A percentile compares a stretch with the other conserved stretches of the same genome.
Conservation (phyloP, 148 eudicot species). For the Fagopyrum homotropicum region DNA sequence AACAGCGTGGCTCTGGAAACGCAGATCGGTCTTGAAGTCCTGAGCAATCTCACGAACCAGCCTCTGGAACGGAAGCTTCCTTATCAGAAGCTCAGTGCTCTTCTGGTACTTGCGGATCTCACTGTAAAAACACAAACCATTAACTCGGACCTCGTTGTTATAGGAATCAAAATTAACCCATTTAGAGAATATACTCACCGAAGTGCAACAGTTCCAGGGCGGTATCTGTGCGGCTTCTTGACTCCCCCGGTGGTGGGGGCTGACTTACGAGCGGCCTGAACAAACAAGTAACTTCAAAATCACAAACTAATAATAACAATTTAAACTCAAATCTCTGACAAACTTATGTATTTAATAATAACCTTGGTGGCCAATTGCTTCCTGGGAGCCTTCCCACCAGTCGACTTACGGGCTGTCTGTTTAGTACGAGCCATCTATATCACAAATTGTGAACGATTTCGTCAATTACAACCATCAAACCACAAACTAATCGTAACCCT, state of each 20-base stretch:
- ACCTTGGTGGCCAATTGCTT: slow-evolving; percentile 86
- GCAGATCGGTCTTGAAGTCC: slow-evolving; percentile 10
- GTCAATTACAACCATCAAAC: not conserved
- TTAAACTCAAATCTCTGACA: not conserved
- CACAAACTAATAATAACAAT: not conserved
- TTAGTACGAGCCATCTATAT: slow-evolving; percentile 82
- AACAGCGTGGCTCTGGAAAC: slow-evolving; percentile 8
- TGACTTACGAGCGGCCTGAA: slow-evolving; percentile 72
- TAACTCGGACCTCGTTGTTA: not conserved
- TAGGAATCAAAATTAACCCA: not conserved
- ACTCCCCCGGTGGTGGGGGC: slow-evolving; percentile 83
- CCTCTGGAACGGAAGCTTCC: slow-evolving; percentile 13
- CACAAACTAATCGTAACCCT: not conserved
- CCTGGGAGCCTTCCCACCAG: slow-evolving; percentile 93
- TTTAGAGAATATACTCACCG: slow-evolving; percentile 24
- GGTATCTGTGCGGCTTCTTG: slow-evolving; percentile 82
- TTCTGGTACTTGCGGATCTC: slow-evolving; percentile 10
- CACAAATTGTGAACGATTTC: not conserved
- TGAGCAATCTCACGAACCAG: slow-evolving; percentile 9
- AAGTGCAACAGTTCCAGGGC: slow-evolving; percentile 82
- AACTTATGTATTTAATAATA: not conserved
- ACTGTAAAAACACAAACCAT: slow-evolving; percentile 24
- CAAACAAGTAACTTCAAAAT: not conserved
- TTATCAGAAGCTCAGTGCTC: slow-evolving; percentile 5
- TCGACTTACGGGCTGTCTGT: slow-evolving; percentile 88